phyloP scores from a whole-genome alignment of 257 asterid genomes.

The Cinchona pubescens region DNA sequence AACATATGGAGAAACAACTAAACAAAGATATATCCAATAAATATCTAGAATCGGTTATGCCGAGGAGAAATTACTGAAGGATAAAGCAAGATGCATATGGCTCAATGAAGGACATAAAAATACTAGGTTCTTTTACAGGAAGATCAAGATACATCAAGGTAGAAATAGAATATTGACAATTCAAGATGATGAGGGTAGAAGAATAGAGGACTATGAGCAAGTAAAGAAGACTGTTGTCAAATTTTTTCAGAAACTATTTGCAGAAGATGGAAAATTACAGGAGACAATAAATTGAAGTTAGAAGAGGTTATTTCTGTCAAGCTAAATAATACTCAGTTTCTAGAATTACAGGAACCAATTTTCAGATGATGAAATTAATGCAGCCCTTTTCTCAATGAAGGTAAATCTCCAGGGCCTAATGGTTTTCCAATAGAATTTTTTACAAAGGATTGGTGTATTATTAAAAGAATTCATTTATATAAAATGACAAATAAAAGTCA shows the following conservation, averaged over 20 bases:
- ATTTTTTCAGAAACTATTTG: too few relatives aligned
- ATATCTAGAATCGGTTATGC: not conserved
- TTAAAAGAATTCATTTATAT: too few relatives aligned
- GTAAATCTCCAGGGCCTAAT: too few relatives aligned
- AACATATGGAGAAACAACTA: not conserved
- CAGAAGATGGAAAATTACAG: not conserved
- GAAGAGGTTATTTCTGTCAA: rapidly evolving
- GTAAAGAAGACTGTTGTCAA: not conserved
- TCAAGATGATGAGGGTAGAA: not conserved
- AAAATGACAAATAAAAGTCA: too few relatives aligned
- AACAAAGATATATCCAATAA: too few relatives aligned
- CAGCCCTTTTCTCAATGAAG: too few relatives aligned
- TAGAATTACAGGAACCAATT: too few relatives aligned
- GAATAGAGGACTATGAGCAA: not conserved
- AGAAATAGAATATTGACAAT: not conserved
- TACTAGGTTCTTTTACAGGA: not conserved
- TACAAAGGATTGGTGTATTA: too few relatives aligned
- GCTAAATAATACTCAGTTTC: too few relatives aligned
- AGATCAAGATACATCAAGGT: not conserved
- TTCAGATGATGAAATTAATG: too few relatives aligned
- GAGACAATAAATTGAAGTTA: rapidly evolving
- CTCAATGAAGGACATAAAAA: not conserved
- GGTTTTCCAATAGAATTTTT: too few relatives aligned
- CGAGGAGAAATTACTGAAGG: not conserved
- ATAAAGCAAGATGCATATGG: not conserved